phyloP scores from a whole-genome alignment of 108 stramenopile species.

The Cylindrotheca fusiformis region DNA sequence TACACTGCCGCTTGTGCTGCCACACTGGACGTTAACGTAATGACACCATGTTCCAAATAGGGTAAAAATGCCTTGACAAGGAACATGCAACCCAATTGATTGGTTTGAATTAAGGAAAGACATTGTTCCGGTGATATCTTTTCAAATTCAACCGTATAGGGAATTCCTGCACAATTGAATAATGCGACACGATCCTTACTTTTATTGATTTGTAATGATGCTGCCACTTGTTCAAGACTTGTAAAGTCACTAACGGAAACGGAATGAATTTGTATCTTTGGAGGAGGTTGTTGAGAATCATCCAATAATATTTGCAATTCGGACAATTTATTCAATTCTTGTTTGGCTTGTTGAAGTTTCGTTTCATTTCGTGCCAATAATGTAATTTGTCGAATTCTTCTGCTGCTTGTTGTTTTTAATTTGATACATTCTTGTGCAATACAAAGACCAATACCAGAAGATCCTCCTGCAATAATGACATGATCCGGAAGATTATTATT shows the following conservation, averaged over 20 bases:
- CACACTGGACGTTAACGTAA: constrained; percentile 72
- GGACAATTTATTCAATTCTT: constrained; percentile 28
- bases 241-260: constrained; percentile 59
- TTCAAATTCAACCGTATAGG: constrained; percentile 57
- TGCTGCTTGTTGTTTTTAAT: too few relatives aligned
- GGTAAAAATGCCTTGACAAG: constrained; percentile 76
- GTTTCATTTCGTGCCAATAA: constrained; percentile 65
- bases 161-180: constrained; percentile 79
- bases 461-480: constrained; percentile 83
- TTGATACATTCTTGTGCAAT: constrained; percentile 64
- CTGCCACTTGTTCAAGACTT: constrained; percentile 37
- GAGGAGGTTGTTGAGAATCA: not conserved
- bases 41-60: constrained; percentile 50
- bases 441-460: constrained; percentile 80
- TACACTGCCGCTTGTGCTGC: constrained; percentile 80
- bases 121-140: constrained; percentile 50
- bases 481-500: constrained; percentile 26
- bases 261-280: constrained; percentile 22
- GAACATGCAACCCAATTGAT: constrained; percentile 79
- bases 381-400: constrained; percentile 56
- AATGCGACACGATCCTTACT: constrained; percentile 29
- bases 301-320: not conserved
- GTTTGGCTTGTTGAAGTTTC: constrained; percentile 59
- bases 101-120: constrained; percentile 54
- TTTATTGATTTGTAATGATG: constrained; percentile 18